Base-by-base conservation (phyloP, 2,329 filamentous ascomycete genomes). In the Chrysoporthe deuterocubensis region DNA sequence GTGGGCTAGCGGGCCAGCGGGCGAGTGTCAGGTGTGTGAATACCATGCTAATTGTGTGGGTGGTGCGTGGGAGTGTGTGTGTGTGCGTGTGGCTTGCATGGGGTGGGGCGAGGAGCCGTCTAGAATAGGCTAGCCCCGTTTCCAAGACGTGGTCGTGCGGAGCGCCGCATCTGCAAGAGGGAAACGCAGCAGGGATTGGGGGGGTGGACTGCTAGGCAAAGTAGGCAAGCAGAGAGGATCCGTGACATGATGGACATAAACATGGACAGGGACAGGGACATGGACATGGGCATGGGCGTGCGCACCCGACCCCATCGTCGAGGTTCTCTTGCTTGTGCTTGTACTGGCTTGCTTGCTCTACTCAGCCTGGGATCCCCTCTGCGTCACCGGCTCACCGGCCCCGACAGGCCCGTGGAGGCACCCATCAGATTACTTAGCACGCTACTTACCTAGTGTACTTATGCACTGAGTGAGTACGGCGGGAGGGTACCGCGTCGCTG, bases 161-260 rank as follows among this genome's bases (percentile, higher is more conserved):
- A 37, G 43, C 60, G 44, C 50, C 50, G 50, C 50, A 54, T 54
- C 60, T 48, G 60, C 60, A 62, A 21, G 32, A 62, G 60, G 60
- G 44, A 44, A 43, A 44, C 58, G 58, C 40, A 48, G 40, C 57
- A 60, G 57, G 57, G 57, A 60, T 60, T 4, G 50, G 50, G 50
- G 50, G 50, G 21, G 46, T 7, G 46, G 46, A 8, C 21, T 52
- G 48, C 21, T 26, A 26, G 26, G 26, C 26, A 26, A 26, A 26
- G 26, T 26, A 26, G 26, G 26, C 26, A 26, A 26, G 1, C 26
- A 54, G 4, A 14, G 50, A 54, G 50, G 50, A 54, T 54, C 50
- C 50, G 13, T 54, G 50, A 54, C 26, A 54, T 54, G 50, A 54
- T 54, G 50, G 2, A 54, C 50, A 54, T 54, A 32, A 54, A 32